Evolutionary conservation across 805 yeast genomes (phyloP).

Genomic region (Metschnikowia chrysomelidarum): DNA sequence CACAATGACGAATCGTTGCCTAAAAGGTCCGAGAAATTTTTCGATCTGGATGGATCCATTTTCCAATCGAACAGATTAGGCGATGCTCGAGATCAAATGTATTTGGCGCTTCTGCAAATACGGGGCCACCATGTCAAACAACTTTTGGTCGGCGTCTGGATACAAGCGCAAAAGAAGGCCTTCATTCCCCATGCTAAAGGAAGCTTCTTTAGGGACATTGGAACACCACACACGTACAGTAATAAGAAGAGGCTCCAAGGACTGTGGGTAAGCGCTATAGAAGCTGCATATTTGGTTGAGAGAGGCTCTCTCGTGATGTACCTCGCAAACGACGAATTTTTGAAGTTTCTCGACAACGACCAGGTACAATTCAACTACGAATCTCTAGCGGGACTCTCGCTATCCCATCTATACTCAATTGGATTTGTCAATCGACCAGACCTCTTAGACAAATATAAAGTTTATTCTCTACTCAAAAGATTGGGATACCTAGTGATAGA

Average conservation of each 20-base stretch:
- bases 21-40: conserved; percentile 81
- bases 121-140: conserved; percentile 52
- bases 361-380: conserved; percentile 24
- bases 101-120: conserved; percentile 51
- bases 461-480: conserved; percentile 71
- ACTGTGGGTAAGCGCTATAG: conserved; percentile 60
- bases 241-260: conserved; percentile 20
- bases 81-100: conserved; percentile 69
- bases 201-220: conserved; percentile 70
- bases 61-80: conserved; percentile 48
- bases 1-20: conserved; percentile 42
- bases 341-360: conserved; percentile 20
- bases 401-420: conserved; percentile 62
- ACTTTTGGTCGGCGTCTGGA: conserved; percentile 50
- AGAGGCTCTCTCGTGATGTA: conserved; percentile 55
- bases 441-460: conserved; percentile 56
- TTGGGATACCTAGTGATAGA: conserved; percentile 64
- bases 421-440: conserved; percentile 38
- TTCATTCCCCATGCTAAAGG: conserved; percentile 59
- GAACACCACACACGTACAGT: conserved; percentile 39
- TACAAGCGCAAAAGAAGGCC: conserved; percentile 24
- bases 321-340: conserved; percentile 22
- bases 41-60: conserved; percentile 74
- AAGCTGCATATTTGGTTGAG: conserved; percentile 73
- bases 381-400: conserved; percentile 41